Conservation (phyloP, 2,329 filamentous ascomycete genomes). For the Fusarium papillatum region DNA sequence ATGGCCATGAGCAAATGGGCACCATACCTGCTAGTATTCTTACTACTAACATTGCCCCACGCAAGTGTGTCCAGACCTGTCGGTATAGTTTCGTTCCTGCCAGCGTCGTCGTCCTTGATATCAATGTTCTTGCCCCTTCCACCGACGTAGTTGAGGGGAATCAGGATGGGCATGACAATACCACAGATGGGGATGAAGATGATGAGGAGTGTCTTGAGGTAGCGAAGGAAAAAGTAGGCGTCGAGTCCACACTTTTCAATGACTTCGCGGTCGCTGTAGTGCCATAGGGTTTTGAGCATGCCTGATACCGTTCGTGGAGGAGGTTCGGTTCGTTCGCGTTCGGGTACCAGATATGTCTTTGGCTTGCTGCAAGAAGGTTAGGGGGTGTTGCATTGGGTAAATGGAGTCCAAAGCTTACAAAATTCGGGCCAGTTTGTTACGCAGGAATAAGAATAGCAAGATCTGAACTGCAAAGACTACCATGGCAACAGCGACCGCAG, state of each 20-base stretch:
- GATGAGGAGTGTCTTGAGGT: conserved; percentile 81
- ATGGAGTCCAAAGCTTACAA: conserved; percentile 70
- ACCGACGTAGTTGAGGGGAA: conserved; percentile 86
- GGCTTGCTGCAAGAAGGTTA: conserved; percentile 70
- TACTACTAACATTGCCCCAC: conserved; percentile 85
- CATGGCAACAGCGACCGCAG: conserved; percentile 73
- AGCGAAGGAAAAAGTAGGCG: conserved; percentile 97
- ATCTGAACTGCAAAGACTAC: conserved; percentile 75
- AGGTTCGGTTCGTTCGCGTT: conserved; percentile 84
- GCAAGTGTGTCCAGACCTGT: conserved; percentile 85
- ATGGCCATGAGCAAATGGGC: conserved; percentile 88
- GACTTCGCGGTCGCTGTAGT: conserved; percentile 82
- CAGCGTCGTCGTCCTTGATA: conserved; percentile 50
- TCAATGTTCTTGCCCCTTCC: conserved; percentile 73
- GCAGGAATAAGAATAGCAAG: conserved; percentile 80
- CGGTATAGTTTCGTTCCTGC: conserved; percentile 40
- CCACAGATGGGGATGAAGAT: conserved; percentile 89
- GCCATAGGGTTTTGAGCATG: conserved; percentile 71
- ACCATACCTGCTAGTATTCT: conserved; percentile 80
- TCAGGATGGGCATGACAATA: conserved; percentile 85
- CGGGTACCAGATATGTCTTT: conserved; percentile 87
- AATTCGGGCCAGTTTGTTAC: conserved; percentile 84
- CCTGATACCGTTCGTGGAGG: conserved; percentile 71
- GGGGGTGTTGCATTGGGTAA: not conserved
- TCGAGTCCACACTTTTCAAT: conserved; percentile 97